Evolutionary conservation across 2,329 filamentous ascomycete species (phyloP).

Genomic region (Botrytis byssoidea): DNA sequence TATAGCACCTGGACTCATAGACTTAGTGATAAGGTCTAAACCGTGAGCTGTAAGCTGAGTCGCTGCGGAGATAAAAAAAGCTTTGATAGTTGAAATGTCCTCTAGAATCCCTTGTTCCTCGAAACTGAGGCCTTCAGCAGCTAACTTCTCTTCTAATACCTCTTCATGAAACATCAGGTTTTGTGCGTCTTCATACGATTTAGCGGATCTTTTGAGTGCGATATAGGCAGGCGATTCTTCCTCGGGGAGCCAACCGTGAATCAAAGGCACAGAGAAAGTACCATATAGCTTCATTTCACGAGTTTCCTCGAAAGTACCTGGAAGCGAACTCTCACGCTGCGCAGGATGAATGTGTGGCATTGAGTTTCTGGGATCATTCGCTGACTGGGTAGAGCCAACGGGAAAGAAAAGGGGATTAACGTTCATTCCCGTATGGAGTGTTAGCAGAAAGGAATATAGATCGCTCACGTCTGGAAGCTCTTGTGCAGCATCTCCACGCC

Average conservation of each 20-base stretch:
- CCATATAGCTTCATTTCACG: slow-evolving; percentile 87
- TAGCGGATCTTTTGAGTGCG: slow-evolving; percentile 71
- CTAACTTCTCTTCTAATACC: slow-evolving; percentile 79
- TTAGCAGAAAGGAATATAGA: slow-evolving; percentile 81
- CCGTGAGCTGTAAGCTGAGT: slow-evolving; percentile 87
- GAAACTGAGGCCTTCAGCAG: slow-evolving; percentile 58
- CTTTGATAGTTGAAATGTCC: slow-evolving; percentile 80
- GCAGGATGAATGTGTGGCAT: slow-evolving; percentile 53
- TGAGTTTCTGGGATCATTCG: slow-evolving; percentile 45
- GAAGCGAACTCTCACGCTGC: slow-evolving; percentile 50
- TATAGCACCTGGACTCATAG: slow-evolving; percentile 72
- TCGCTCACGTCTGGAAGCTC: slow-evolving; percentile 83
- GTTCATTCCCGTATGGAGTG: slow-evolving; percentile 94
- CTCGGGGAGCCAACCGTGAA: slow-evolving; percentile 90
- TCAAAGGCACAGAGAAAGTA: slow-evolving; percentile 81
- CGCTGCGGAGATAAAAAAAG: slow-evolving; percentile 74
- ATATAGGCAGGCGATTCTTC: slow-evolving; percentile 62
- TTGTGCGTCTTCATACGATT: slow-evolving; percentile 89
- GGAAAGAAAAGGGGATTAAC: slow-evolving; percentile 89
- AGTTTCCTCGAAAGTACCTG: slow-evolving; percentile 82
- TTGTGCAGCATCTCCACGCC: slow-evolving; percentile 58
- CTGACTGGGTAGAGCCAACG: slow-evolving; percentile 42
- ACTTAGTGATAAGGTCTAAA: slow-evolving; percentile 68
- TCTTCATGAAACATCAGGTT: slow-evolving; percentile 86
- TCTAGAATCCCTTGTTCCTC: slow-evolving; percentile 78